Evolutionary conservation across 176 grass and related monocot genomes (phyloP).

Genomic region (Cymbopogon citratus): DNA sequence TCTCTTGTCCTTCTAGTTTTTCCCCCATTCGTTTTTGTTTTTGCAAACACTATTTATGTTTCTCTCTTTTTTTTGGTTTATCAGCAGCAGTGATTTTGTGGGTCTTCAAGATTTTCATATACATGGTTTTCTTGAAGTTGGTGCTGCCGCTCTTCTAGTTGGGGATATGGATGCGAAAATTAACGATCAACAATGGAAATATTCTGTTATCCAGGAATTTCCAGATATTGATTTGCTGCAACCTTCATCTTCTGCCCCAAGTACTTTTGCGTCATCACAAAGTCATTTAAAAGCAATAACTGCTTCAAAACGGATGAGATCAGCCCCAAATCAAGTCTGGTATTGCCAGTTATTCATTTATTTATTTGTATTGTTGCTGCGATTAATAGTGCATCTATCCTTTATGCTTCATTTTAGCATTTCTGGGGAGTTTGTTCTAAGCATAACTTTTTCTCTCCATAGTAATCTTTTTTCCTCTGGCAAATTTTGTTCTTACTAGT

Average conservation of each 20-base stretch:
- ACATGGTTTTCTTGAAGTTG: slow-evolving; percentile 67
- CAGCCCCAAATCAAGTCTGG: slow-evolving; percentile 88
- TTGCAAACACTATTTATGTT: slow-evolving; percentile 14
- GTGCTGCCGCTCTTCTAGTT: slow-evolving; percentile 89
- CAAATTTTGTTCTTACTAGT: slow-evolving; percentile 13
- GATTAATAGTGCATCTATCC: background rate
- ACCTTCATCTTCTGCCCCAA: slow-evolving; percentile 60
- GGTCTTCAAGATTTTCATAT: slow-evolving; percentile 56
- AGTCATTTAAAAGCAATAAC: slow-evolving; percentile 97
- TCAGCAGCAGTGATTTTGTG: slow-evolving; percentile 50
- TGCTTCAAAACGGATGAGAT: slow-evolving; percentile 90
- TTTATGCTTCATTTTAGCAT: slow-evolving; percentile 7
- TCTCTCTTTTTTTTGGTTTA: slow-evolving; percentile 27
- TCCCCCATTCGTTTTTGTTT: background rate
- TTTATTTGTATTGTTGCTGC: background rate
- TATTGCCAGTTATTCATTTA: slow-evolving; percentile 36
- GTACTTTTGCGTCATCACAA: slow-evolving; percentile 61
- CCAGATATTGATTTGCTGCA: slow-evolving; percentile 85
- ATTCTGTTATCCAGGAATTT: slow-evolving; percentile 64
- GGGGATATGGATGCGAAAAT: slow-evolving; percentile 70
- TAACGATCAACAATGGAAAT: slow-evolving; percentile 70
- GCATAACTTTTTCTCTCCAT: background rate
- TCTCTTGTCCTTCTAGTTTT: slow-evolving; percentile 16
- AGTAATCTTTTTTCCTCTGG: background rate
- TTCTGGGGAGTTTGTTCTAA: background rate